Conservation (phyloP, 148 eudicot genomes). For the Euryodendron excelsum region DNA sequence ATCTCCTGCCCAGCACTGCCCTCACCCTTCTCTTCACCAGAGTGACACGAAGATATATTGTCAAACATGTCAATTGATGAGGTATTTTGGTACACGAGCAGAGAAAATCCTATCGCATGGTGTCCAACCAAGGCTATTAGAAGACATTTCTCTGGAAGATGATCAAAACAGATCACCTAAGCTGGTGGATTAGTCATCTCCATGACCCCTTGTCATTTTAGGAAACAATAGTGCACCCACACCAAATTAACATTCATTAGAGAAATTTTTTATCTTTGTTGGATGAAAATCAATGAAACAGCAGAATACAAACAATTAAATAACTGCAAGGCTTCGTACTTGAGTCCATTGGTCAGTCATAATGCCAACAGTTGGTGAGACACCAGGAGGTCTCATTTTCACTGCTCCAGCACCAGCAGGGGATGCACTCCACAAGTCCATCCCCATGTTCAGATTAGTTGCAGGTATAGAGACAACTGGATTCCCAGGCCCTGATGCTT, state of each 20-base stretch:
- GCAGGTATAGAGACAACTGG: slow-evolving; percentile 55
- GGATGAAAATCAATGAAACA: background rate
- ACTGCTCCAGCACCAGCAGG: slow-evolving; percentile 53
- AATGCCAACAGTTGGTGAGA: slow-evolving; percentile 43
- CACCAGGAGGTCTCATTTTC: slow-evolving; percentile 49
- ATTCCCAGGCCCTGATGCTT: slow-evolving; percentile 61
- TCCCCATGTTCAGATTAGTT: slow-evolving; percentile 81
- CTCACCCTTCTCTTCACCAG: background rate
- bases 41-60: background rate
- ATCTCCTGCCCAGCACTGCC: background rate
- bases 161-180: background rate
- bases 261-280: background rate
- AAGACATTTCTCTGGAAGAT: background rate
- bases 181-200: background rate
- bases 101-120: background rate
- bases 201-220: background rate
- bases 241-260: background rate
- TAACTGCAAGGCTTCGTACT: slow-evolving; percentile 27
- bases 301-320: background rate
- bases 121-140: background rate
- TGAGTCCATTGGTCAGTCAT: slow-evolving; percentile 68
- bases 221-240: background rate
- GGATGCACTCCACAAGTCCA: slow-evolving; percentile 88
- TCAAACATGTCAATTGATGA: too few species aligned
- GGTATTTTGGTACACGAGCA: too few species aligned